Evolutionary conservation across 2,329 filamentous ascomycete genomes (phyloP).

Genomic region (Colletotrichum spinosum): DNA sequence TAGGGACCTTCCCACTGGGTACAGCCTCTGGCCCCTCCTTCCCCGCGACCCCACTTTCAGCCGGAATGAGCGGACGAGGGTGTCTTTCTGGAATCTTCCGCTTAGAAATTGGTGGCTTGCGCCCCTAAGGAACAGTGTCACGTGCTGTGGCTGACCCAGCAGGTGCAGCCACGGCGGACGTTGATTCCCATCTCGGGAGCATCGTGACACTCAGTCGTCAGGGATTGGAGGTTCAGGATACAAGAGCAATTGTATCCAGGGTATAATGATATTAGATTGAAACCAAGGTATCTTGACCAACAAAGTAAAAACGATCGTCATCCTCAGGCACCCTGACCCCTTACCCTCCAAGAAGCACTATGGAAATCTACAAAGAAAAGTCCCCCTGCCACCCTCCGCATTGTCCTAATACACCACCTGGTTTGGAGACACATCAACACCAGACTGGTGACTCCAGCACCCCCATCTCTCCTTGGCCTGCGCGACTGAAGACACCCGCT

Average conservation of each 20-base stretch:
- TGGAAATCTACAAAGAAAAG: no score
- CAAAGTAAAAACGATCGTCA: no score
- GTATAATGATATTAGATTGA: no score
- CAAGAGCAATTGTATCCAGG: no score
- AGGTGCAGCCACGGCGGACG: background rate
- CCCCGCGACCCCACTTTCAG: conserved; percentile 26
- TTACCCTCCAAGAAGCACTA: no score
- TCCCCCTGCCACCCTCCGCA: no score
- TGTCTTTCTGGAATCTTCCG: conserved; percentile 36
- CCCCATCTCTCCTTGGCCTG: conserved; percentile 42
- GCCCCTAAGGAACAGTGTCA: conserved; percentile 11
- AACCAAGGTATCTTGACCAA: no score
- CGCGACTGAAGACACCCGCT: conserved; percentile 35
- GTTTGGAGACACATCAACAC: conserved; percentile 3
- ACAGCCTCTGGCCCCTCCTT: conserved; percentile 4
- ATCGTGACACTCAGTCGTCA: no score
- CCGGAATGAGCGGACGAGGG: conserved; percentile 22
- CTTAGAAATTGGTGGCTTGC: conserved; percentile 36
- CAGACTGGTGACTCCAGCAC: conserved; percentile 15
- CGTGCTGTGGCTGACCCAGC: conserved; percentile 13
- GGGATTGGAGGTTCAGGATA: no score
- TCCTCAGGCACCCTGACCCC: no score
- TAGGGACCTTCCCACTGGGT: no score
- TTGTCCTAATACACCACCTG: background rate
- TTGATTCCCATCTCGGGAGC: no score